These are phyloP conservation scores for Strigomonas culicis DNA, from an alignment of 208 protist species.

Conservation along the genomic window DNA sequence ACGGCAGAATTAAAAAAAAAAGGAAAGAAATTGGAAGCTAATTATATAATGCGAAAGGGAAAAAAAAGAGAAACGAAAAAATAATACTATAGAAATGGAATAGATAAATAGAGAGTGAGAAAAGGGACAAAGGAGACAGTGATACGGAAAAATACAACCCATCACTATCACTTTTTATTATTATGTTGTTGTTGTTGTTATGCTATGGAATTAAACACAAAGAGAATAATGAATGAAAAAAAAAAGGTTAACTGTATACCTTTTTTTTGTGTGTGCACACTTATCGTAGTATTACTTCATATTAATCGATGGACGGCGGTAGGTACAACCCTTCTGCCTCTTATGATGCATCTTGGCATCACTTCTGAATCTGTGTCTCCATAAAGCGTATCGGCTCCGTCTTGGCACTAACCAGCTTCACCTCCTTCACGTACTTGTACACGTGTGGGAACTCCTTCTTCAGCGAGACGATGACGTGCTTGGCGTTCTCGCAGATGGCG, in stretches of 20 bases:
- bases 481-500: slow-evolving; percentile 84
- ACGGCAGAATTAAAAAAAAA: not conserved
- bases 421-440: slow-evolving; percentile 80
- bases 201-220: too few relatives aligned
- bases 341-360: not conserved
- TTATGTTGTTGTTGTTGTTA: not conserved
- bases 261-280: too few relatives aligned
- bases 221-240: slow-evolving; percentile 8
- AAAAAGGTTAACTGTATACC: not conserved
- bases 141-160: not conserved
- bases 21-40: slow-evolving; percentile 1
- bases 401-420: slow-evolving; percentile 57
- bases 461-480: slow-evolving; percentile 62
- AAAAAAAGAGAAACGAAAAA: slow-evolving; percentile 11
- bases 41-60: slow-evolving; percentile 6
- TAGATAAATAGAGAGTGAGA: slow-evolving; percentile 5
- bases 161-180: not conserved
- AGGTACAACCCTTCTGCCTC: too few relatives aligned
- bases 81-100: slow-evolving; percentile 12
- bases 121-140: slow-evolving; percentile 6
- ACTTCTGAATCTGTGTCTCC: slow-evolving; percentile 64
- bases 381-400: slow-evolving; percentile 89
- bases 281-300: too few relatives aligned
- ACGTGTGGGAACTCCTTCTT: slow-evolving; percentile 79
- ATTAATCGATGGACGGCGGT: too few relatives aligned